Evolutionary conservation across 768 basidiomycete genomes (phyloP).

Genomic region (Lyophyllum semitale): DNA sequence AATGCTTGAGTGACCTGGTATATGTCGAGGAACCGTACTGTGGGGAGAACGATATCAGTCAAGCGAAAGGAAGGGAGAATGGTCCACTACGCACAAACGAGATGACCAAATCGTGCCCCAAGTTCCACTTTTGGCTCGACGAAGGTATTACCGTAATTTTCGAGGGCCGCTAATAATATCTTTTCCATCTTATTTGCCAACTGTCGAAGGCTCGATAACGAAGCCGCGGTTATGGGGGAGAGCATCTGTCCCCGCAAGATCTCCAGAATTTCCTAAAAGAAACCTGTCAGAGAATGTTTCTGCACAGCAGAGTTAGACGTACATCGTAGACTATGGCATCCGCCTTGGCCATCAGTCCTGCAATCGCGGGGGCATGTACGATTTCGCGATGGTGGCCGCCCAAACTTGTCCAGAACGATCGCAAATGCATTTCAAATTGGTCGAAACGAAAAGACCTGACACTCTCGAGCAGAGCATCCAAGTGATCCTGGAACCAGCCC

Average conservation of each 20-base stretch:
- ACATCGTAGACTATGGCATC: conserved; percentile 92
- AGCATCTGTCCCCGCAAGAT: conserved; percentile 84
- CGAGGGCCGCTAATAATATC: conserved; percentile 77
- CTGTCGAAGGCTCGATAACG: conserved; percentile 73
- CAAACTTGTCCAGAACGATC: conserved; percentile 82
- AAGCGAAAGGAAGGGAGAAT: conserved; percentile 6
- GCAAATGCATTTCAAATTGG: conserved; percentile 85
- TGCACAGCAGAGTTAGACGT: conserved; percentile 31
- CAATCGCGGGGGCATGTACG: conserved; percentile 86
- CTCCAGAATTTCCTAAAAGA: conserved; percentile 79
- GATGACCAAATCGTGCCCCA: conserved; percentile 87
- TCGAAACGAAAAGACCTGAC: conserved; percentile 81
- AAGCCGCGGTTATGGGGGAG: conserved; percentile 67
- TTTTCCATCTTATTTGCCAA: conserved; percentile 93
- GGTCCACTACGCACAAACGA: conserved; percentile 66
- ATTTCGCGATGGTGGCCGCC: conserved; percentile 80
- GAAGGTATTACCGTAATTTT: conserved; percentile 84
- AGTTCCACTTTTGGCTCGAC: conserved; percentile 91
- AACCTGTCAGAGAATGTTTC: conserved; percentile 7
- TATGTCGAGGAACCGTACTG: conserved; percentile 90
- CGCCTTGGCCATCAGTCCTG: conserved; percentile 85
- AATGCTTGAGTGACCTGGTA: conserved; percentile 91
- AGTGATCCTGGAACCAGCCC: conserved; percentile 91
- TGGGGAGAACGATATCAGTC: conserved; percentile 13
- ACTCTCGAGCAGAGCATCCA: conserved; percentile 79